Evolutionary conservation across 2,329 filamentous ascomycete genomes (phyloP).

Genomic region (Exophiala alcalophila): DNA sequence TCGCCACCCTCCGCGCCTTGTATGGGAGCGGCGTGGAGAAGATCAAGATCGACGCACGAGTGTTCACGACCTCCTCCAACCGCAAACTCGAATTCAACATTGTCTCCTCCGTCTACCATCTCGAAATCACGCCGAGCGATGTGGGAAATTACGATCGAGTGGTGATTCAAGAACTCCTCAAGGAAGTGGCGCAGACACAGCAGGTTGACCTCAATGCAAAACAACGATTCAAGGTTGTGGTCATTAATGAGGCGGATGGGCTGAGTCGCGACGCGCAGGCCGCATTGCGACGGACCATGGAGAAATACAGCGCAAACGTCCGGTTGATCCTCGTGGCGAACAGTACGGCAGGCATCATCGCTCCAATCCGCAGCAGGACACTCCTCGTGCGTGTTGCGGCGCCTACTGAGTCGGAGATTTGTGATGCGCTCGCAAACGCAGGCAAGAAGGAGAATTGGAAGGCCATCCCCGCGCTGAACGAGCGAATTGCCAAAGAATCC

Average conservation of each 20-base stretch:
- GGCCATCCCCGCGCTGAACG: slow-evolving; percentile 70
- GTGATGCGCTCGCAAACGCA: slow-evolving; percentile 64
- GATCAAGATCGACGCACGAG: slow-evolving; percentile 97
- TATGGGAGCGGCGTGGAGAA: slow-evolving; percentile 98
- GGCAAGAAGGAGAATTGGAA: slow-evolving; percentile 82
- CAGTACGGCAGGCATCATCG: slow-evolving; percentile 96
- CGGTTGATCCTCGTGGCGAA: slow-evolving; percentile 90
- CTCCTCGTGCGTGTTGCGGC: slow-evolving; percentile 88
- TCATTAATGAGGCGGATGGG: slow-evolving; percentile 98
- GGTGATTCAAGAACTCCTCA: slow-evolving; percentile 90
- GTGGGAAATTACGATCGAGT: slow-evolving; percentile 96
- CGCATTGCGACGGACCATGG: slow-evolving; percentile 91
- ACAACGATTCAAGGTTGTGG: slow-evolving; percentile 96
- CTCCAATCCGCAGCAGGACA: slow-evolving; percentile 91
- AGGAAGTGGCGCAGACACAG: slow-evolving; percentile 97
- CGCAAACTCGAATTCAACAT: slow-evolving; percentile 99
- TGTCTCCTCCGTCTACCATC: slow-evolving; percentile 92
- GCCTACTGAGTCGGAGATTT: slow-evolving; percentile 81
- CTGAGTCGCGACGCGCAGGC: slow-evolving; percentile 92
- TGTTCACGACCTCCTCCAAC: slow-evolving; percentile 87
- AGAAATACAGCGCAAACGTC: slow-evolving; percentile 96
- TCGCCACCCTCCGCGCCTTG: slow-evolving; percentile 90
- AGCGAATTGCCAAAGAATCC: slow-evolving; percentile 83
- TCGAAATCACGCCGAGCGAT: slow-evolving; percentile 96
- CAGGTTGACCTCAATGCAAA: slow-evolving; percentile 91